Percentiles rank a stretch among this genome's conserved stretches.
phyloP scores from a whole-genome alignment of 805 yeast genomes.

The Saccharomycopsis olivae region DNA sequence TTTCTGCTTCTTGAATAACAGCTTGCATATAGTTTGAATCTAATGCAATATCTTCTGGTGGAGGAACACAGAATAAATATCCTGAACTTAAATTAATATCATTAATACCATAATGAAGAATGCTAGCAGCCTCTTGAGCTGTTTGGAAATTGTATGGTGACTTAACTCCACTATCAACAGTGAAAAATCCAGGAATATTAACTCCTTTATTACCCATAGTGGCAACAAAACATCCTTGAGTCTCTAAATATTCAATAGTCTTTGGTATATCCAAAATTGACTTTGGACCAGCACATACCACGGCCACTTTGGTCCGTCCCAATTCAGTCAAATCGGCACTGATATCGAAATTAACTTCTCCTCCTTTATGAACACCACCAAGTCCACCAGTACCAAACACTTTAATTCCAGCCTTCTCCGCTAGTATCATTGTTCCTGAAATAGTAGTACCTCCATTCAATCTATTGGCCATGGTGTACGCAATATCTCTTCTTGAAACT shows the following conservation, averaged over 20 bases:
- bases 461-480: constrained; percentile 51
- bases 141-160: constrained; percentile 58
- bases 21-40: constrained; percentile 38
- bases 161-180: constrained; percentile 59
- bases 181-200: constrained; percentile 72
- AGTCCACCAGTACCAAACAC: constrained; percentile 91
- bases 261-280: constrained; percentile 70
- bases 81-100: constrained; percentile 52
- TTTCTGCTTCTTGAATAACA: constrained; percentile 49
- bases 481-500: constrained; percentile 73
- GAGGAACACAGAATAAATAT: constrained; percentile 71
- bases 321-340: constrained; percentile 84
- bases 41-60: constrained; percentile 56
- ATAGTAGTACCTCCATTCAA: constrained; percentile 85
- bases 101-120: constrained; percentile 38
- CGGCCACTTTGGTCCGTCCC: constrained; percentile 73
- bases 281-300: constrained; percentile 90
- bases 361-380: constrained; percentile 85
- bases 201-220: constrained; percentile 47
- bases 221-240: constrained; percentile 82
- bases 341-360: constrained; percentile 64
- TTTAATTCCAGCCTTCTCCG: constrained; percentile 63
- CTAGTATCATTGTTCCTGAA: constrained; percentile 78
- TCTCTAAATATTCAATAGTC: constrained; percentile 80
- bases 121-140: constrained; percentile 49